These are phyloP conservation scores for Boletus eberwhitei DNA, from an alignment of 768 basidiomycete species.

Conservation along the genomic window DNA sequence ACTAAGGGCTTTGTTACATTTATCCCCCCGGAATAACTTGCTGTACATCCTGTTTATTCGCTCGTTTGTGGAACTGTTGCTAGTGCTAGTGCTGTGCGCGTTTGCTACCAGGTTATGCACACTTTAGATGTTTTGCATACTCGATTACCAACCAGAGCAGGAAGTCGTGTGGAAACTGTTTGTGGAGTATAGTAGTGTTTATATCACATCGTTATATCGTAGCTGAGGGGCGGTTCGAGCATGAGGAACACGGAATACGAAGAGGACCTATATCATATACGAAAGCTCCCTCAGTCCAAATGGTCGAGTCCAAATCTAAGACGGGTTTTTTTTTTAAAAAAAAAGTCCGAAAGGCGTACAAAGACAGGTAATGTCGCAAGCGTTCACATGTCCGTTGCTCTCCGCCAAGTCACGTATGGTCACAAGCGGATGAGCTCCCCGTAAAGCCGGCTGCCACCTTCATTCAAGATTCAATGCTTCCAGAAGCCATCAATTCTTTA, in stretches of 20 bases:
- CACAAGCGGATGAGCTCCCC: slow-evolving; percentile 1
- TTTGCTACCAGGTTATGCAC: not conserved
- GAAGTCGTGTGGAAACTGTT: slow-evolving; percentile 3
- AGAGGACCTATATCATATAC: slow-evolving; percentile 20
- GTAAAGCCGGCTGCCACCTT: not conserved
- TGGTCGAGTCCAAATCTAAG: slow-evolving; percentile 28
- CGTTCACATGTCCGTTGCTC: slow-evolving; percentile 9
- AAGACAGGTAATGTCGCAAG: slow-evolving; percentile 17
- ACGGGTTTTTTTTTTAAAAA: slow-evolving; percentile 2
- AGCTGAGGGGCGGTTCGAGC: slow-evolving; percentile 8
- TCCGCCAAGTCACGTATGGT: slow-evolving; percentile 1
- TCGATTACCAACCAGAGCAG: slow-evolving; percentile 7
- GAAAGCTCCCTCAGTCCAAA: slow-evolving; percentile 21
- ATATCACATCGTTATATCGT: slow-evolving; percentile 29
- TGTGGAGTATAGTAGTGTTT: slow-evolving; percentile 27
- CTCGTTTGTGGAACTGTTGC: slow-evolving; percentile 16
- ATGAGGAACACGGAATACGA: slow-evolving; percentile 12
- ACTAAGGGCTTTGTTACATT: slow-evolving; percentile 3
- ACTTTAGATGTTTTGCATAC: not conserved
- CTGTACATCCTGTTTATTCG: slow-evolving; percentile 20
- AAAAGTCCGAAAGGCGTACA: slow-evolving; percentile 25
- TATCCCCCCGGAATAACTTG: not conserved
- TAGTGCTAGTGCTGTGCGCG: not conserved
- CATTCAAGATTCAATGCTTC: not conserved
- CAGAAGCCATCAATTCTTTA: slow-evolving; percentile 20